Evolutionary conservation across 495 filamentous ascomycete species (phyloP), one percentile per base, ranked within the genome.

Genomic region (Podospora comata): DNA sequence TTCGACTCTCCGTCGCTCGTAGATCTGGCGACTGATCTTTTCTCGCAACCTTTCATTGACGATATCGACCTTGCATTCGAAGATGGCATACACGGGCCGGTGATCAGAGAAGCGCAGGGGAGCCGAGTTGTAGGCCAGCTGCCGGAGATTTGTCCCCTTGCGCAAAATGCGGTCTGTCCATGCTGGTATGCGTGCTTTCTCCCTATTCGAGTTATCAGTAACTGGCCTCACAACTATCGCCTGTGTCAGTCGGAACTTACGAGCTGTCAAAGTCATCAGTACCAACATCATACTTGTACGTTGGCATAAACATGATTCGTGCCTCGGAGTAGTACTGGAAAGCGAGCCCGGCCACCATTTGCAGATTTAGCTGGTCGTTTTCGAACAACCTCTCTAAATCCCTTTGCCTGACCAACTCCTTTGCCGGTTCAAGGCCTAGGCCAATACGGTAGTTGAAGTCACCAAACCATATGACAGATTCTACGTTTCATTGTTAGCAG

Each of bases 391-490:
- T 90, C 64, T 91, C 89, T 11, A 94, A 82, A 71, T 98, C 89
- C 16, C 84, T 81, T 56, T 85, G 82, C 61, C 86, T 82, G 60
- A 96, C 85, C 27, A 96, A 82, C 64, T 89, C 86, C 69, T 90
- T 89, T 23, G 93, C 92, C 68, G 83, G 89, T 55, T 96, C 93
- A 71, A 93, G 88, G 23, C 84, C 85, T 65, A 97, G 82, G 3
- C 93, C 96, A 72, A 99, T 96, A 30, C 95, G 89, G 79, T 99
- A 99, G 73, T 99, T 99, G 81, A 99, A 99, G 78, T 99, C 95
- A 7, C 95, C 95, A 58, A 97, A 84, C 96, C 96, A 99, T 67
- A 99, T 91, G n/a, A 98, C 88, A 27, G 88, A 89, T 75, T 97
- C 82, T 84, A 54, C 19, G n/a, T 48, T 48, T 18, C 16, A 0